phyloP scores from a whole-genome alignment of 805 yeast genomes.

The Saturnispora ahearnii region DNA sequence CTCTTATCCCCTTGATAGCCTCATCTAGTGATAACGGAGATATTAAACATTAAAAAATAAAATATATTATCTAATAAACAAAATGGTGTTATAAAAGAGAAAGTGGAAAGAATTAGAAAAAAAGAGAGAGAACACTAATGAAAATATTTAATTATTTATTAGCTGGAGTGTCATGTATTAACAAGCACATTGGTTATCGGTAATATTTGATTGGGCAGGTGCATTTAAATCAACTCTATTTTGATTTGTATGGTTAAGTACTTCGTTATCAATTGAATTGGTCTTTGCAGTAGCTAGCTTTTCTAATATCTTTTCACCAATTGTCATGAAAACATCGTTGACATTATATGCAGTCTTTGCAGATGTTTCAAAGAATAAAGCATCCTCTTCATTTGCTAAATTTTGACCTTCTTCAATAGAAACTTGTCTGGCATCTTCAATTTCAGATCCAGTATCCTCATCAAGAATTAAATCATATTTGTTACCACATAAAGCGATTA shows the following conservation, averaged over 20 bases:
- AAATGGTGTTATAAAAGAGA: background rate
- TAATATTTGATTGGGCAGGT: slow-evolving; percentile 16
- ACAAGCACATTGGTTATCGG: slow-evolving; percentile 28
- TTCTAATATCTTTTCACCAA: slow-evolving; percentile 77
- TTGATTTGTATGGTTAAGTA: slow-evolving; percentile 1
- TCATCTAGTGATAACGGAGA: background rate
- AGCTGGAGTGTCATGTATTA: slow-evolving; percentile 9
- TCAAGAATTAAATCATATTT: slow-evolving; percentile 70
- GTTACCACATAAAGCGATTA: slow-evolving; percentile 91
- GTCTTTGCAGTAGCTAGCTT: slow-evolving; percentile 13
- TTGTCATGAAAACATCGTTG: slow-evolving; percentile 81
- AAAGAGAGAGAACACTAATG: background rate
- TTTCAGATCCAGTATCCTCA: slow-evolving; percentile 36
- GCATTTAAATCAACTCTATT: slow-evolving; percentile 32
- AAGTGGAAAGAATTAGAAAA: background rate
- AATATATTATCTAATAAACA: background rate
- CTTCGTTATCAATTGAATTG: background rate
- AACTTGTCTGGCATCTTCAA: slow-evolving; percentile 61
- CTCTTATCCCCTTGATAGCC: too few species aligned
- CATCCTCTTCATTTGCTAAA: slow-evolving; percentile 84
- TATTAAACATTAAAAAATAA: background rate
- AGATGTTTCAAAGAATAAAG: slow-evolving; percentile 87
- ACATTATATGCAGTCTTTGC: slow-evolving; percentile 89
- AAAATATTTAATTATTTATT: background rate
- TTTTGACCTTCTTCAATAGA: slow-evolving; percentile 78